These are phyloP conservation scores for Scalesia atractyloides DNA, from an alignment of 129 eudicot genomes.

Conservation along the genomic window DNA sequence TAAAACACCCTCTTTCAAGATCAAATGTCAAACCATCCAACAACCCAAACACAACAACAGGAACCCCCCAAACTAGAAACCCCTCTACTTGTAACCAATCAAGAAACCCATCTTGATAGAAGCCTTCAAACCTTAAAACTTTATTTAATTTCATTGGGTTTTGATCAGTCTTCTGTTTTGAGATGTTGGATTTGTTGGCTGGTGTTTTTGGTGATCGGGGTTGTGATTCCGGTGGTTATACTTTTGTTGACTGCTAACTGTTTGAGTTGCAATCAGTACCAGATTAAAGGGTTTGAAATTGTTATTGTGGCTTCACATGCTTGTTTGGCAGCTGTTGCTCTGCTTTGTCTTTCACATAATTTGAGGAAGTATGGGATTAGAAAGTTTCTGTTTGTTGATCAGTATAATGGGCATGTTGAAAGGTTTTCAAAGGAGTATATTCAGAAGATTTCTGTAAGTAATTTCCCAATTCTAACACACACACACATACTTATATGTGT, in stretches of 20 bases:
- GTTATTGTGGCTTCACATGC: slow-evolving; percentile 65
- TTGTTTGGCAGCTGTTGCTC: slow-evolving; percentile 64
- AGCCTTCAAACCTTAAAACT: slow-evolving; percentile 45
- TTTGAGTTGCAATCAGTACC: slow-evolving; percentile 50
- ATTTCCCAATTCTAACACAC: not conserved
- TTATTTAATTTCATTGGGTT: slow-evolving; percentile 52
- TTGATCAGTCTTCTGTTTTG: slow-evolving; percentile 46
- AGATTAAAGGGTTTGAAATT: slow-evolving; percentile 55
- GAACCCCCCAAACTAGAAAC: slow-evolving; percentile 18
- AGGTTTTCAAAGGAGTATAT: slow-evolving; percentile 56
- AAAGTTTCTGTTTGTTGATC: slow-evolving; percentile 75
- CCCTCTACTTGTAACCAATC: slow-evolving; percentile 20
- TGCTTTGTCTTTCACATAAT: slow-evolving; percentile 70
- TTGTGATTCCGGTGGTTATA: slow-evolving; percentile 48
- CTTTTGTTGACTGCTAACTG: slow-evolving; percentile 45
- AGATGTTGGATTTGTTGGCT: slow-evolving; percentile 51
- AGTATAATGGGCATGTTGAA: slow-evolving; percentile 60
- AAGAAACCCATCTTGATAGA: slow-evolving; percentile 48
- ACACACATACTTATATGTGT: no score
- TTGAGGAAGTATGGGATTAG: slow-evolving; percentile 71
- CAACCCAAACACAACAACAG: slow-evolving; percentile 18
- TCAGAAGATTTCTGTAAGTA: slow-evolving; percentile 61
- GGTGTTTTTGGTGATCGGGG: slow-evolving; percentile 49
- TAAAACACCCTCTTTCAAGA: not conserved
- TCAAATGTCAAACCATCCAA: slow-evolving; percentile 34